Percentiles rank a stretch among this genome's conserved stretches.
phyloP scores from a whole-genome alignment of 768 basidiomycete species.

The Strobilomyces dryophilus region DNA sequence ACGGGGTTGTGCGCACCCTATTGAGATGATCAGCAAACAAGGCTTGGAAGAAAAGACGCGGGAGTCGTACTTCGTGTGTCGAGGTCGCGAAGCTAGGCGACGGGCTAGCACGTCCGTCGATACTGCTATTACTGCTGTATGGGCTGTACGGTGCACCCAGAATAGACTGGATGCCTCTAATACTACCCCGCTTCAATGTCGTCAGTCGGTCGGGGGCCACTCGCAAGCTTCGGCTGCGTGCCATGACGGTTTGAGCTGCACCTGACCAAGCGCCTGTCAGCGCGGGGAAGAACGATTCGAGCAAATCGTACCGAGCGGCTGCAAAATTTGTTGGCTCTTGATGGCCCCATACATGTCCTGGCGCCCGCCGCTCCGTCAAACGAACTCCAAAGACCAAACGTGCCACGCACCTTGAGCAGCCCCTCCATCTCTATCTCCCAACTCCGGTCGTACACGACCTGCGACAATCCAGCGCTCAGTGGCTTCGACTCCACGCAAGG shows the following conservation, averaged over 20 bases:
- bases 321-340: conserved; percentile 86
- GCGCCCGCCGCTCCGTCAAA: not conserved
- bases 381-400: not conserved
- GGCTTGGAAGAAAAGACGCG: not conserved
- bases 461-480: conserved; percentile 30
- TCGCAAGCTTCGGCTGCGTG: conserved; percentile 70
- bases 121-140: conserved; percentile 78
- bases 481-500: conserved; percentile 37
- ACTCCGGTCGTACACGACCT: conserved; percentile 51
- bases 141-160: conserved; percentile 69
- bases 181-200: conserved; percentile 85
- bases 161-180: conserved; percentile 83
- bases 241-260: conserved; percentile 37
- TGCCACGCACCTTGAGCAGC: conserved; percentile 64
- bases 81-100: conserved; percentile 90
- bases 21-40: conserved; percentile 10
- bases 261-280: conserved; percentile 50
- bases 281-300: conserved; percentile 46
- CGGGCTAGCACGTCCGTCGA: conserved; percentile 89
- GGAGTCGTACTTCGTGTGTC: conserved; percentile 62
- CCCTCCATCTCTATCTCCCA: conserved; percentile 89
- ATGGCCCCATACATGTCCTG: conserved; percentile 95
- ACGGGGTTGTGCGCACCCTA: conserved; percentile 61
- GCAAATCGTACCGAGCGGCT: conserved; percentile 56
- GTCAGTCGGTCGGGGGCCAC: conserved; percentile 66